Evolutionary conservation across 495 filamentous ascomycete genomes (phyloP).

Genomic region (Penicillium egyptiacum): DNA sequence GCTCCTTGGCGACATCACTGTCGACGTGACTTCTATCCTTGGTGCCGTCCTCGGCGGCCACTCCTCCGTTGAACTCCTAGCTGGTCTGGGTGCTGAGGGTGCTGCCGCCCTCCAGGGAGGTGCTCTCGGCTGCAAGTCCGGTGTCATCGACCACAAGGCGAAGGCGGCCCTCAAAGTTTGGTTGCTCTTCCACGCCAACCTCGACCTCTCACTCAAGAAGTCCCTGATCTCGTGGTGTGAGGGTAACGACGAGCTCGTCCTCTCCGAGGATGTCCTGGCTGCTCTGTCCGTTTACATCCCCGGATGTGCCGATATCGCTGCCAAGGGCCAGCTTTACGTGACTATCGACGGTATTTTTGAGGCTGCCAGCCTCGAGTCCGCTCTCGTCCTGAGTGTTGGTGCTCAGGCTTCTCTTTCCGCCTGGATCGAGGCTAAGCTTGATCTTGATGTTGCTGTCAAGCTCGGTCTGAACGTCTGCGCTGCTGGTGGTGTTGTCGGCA

Average conservation of each 20-base stretch:
- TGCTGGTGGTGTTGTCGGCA: slow-evolving; percentile 36
- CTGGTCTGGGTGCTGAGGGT: slow-evolving; percentile 37
- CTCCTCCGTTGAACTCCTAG: slow-evolving; percentile 24
- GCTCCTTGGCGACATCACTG: slow-evolving; percentile 19
- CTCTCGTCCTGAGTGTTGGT: slow-evolving; percentile 36
- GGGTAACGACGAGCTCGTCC: slow-evolving; percentile 22
- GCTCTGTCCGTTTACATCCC: slow-evolving; percentile 41
- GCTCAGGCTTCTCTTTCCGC: slow-evolving; percentile 34
- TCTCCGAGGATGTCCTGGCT: slow-evolving; percentile 26
- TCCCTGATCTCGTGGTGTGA: slow-evolving; percentile 36
- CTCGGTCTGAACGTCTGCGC: slow-evolving; percentile 41
- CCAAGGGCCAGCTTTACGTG: slow-evolving; percentile 41
- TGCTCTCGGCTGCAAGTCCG: slow-evolving; percentile 42
- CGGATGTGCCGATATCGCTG: slow-evolving; percentile 36
- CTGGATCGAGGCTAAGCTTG: slow-evolving; percentile 29
- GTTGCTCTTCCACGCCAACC: slow-evolving; percentile 28
- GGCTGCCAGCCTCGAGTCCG: slow-evolving; percentile 27
- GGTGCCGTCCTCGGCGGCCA: slow-evolving; percentile 24
- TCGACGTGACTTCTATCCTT: slow-evolving; percentile 27
- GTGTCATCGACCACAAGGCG: slow-evolving; percentile 30
- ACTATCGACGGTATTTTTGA: slow-evolving; percentile 45
- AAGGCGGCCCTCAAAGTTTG: slow-evolving; percentile 38
- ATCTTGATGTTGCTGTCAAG: slow-evolving; percentile 33
- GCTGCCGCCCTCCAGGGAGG: slow-evolving; percentile 43
- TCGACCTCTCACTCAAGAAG: slow-evolving; percentile 33